These are phyloP conservation scores for Diddensiella santjacobensis DNA, from an alignment of 805 yeast genomes.

Conservation along the genomic window DNA sequence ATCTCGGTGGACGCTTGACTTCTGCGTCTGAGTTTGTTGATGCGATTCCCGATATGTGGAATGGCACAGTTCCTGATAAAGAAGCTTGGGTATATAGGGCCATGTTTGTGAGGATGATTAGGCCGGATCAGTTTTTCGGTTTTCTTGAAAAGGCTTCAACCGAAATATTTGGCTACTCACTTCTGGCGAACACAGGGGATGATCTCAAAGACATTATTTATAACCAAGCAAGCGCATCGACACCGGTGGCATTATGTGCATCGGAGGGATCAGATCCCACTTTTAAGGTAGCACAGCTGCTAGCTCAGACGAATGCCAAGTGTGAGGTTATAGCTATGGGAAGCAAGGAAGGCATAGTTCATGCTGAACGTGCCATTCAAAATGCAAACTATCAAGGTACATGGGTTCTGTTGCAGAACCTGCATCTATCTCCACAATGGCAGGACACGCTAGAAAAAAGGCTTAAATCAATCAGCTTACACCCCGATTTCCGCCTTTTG, in stretches of 20 bases:
- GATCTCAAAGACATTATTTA: slow-evolving; percentile 24
- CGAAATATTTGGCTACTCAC: slow-evolving; percentile 11
- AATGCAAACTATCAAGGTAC: slow-evolving; percentile 45
- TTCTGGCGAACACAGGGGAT: slow-evolving; percentile 7
- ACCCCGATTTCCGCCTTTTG: slow-evolving; percentile 50
- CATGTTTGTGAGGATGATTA: slow-evolving; percentile 1
- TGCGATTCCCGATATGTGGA: not conserved
- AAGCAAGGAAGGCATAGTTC: slow-evolving; percentile 56
- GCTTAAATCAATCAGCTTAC: slow-evolving; percentile 34
- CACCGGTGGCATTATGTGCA: slow-evolving; percentile 52
- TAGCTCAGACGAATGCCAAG: slow-evolving; percentile 31
- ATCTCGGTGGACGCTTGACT: not conserved
- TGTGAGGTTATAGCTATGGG: slow-evolving; percentile 65
- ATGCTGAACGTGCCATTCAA: slow-evolving; percentile 53
- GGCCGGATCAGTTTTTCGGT: slow-evolving; percentile 13
- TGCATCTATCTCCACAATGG: slow-evolving; percentile 71
- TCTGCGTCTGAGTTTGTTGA: not conserved
- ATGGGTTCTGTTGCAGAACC: slow-evolving; percentile 79
- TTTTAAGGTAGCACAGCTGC: slow-evolving; percentile 45
- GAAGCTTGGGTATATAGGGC: not conserved
- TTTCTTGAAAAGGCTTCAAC: slow-evolving; percentile 8
- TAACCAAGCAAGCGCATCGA: slow-evolving; percentile 16
- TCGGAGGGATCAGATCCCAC: slow-evolving; percentile 68
- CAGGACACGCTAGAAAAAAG: slow-evolving; percentile 49
- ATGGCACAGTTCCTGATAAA: not conserved